Conservation (phyloP, 2,329 filamentous ascomycete genomes). For the Botrytis pseudocinerea region DNA sequence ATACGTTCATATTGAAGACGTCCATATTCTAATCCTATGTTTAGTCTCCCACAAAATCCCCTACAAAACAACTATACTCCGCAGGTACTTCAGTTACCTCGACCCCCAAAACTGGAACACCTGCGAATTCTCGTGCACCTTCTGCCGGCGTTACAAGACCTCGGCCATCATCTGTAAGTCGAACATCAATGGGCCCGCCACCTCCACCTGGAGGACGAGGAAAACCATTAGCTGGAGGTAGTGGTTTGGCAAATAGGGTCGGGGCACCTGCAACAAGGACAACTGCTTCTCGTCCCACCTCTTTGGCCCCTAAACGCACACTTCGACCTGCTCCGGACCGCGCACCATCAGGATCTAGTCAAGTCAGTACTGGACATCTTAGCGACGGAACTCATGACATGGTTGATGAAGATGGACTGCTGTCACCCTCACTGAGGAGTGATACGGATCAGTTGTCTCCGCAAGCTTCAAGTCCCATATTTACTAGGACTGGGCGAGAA, state of each 20-base stretch:
- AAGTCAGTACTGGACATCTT: slow-evolving; percentile 35
- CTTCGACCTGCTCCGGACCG: slow-evolving; percentile 38
- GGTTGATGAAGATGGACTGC: slow-evolving; percentile 34
- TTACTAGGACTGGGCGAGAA: slow-evolving; percentile 34
- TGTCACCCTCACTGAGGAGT: slow-evolving; percentile 51
- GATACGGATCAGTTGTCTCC: slow-evolving; percentile 44
- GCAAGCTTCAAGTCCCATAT: slow-evolving; percentile 36
- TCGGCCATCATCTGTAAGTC: slow-evolving; percentile 56
- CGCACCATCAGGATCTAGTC: slow-evolving; percentile 38
- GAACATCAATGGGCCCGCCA: slow-evolving; percentile 70
- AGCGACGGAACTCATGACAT: slow-evolving; percentile 36
- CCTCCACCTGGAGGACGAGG: slow-evolving; percentile 40
- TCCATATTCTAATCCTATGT: slow-evolving; percentile 32
- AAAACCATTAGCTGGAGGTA: slow-evolving; percentile 43
- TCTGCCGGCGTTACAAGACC: slow-evolving; percentile 47
- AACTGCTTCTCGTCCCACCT: slow-evolving; percentile 28
- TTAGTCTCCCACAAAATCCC: slow-evolving; percentile 76
- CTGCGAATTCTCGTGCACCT: slow-evolving; percentile 53
- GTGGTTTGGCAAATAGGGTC: slow-evolving; percentile 39
- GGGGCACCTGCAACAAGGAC: slow-evolving; percentile 30
- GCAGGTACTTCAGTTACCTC: slow-evolving; percentile 56
- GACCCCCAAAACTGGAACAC: slow-evolving; percentile 64
- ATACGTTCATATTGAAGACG: background rate
- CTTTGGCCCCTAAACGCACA: slow-evolving; percentile 37
- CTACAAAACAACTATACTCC: slow-evolving; percentile 66